phyloP scores from a whole-genome alignment of 2,329 filamentous ascomycete species.

The Byssothecium circinans region DNA sequence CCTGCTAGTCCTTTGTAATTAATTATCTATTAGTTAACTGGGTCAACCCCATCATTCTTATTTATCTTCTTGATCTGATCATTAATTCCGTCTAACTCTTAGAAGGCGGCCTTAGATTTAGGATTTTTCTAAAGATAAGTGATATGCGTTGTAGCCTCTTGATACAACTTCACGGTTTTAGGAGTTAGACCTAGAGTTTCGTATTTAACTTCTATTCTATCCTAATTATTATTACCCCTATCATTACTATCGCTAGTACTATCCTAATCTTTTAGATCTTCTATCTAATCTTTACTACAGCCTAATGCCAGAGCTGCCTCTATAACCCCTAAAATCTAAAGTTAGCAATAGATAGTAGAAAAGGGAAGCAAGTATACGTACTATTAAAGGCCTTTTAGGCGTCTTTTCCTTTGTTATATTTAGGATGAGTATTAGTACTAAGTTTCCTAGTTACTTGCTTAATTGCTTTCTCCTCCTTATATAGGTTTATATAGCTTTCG shows the following conservation, averaged over 20 bases:
- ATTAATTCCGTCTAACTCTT: slow-evolving; percentile 8
- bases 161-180: slow-evolving; percentile 8
- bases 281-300: slow-evolving; percentile 4
- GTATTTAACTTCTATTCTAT: slow-evolving; percentile 5
- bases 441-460: slow-evolving; percentile 2
- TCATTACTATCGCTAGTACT: slow-evolving; percentile 4
- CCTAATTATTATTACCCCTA: slow-evolving; percentile 1
- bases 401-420: slow-evolving; percentile 9
- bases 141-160: slow-evolving; percentile 9
- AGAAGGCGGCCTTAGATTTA: slow-evolving; percentile 6
- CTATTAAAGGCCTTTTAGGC: slow-evolving; percentile 7
- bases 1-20: slow-evolving; percentile 8
- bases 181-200: slow-evolving; percentile 6
- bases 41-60: slow-evolving; percentile 5
- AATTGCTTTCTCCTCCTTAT: slow-evolving; percentile 5
- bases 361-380: slow-evolving; percentile 8
- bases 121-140: slow-evolving; percentile 9
- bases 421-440: slow-evolving; percentile 8
- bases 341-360: slow-evolving; percentile 8
- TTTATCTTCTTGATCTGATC: slow-evolving; percentile 10
- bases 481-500: slow-evolving; percentile 8
- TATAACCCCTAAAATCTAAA: slow-evolving; percentile 9
- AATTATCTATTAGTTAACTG: slow-evolving; percentile 7
- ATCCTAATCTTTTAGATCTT: slow-evolving; percentile 7
- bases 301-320: slow-evolving; percentile 7